A percentile compares a stretch with the other conserved stretches of the same genome.
Evolutionary conservation across 2,329 filamentous ascomycete genomes (phyloP).

Genomic region (Aspergillus pseudoterreus): DNA sequence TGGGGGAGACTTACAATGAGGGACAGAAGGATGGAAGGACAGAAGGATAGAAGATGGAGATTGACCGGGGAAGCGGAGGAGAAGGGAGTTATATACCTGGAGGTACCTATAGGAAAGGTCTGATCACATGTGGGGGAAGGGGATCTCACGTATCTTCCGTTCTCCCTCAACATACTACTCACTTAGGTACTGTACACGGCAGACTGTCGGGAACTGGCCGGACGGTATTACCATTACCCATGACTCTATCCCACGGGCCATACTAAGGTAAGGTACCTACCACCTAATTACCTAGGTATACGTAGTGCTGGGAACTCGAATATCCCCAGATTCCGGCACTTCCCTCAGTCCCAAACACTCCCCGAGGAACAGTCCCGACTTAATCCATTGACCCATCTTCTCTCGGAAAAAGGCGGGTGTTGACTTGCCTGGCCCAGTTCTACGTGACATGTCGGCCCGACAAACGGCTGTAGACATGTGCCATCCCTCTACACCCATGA

Average conservation of each 20-base stretch:
- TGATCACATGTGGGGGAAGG: neutral
- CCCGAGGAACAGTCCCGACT: slow-evolving; percentile 12
- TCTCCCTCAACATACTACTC: neutral
- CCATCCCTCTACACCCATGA: neutral
- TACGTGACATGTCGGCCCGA: slow-evolving; percentile 24
- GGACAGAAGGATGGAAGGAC: neutral
- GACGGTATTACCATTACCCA: no score
- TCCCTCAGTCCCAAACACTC: slow-evolving; percentile 1
- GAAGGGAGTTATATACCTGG: slow-evolving; percentile 3
- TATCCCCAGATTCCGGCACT: slow-evolving; percentile 15
- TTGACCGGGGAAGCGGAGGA: slow-evolving; percentile 5
- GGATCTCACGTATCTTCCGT: no score
- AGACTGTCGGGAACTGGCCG: neutral
- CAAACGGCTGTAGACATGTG: slow-evolving; percentile 14
- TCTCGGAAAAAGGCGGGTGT: slow-evolving; percentile 34
- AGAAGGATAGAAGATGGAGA: slow-evolving; percentile 5
- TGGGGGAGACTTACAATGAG: neutral
- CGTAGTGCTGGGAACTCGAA: no score
- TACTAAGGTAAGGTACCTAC: no score
- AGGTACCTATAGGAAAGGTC: neutral
- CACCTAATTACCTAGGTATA: no score
- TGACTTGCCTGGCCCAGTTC: slow-evolving; percentile 7
- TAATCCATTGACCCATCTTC: slow-evolving; percentile 7
- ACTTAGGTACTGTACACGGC: neutral
- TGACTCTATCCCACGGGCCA: neutral